These are phyloP conservation scores for Colletotrichum trifolii DNA, from an alignment of 2,329 filamentous ascomycete species.

Conservation along the genomic window DNA sequence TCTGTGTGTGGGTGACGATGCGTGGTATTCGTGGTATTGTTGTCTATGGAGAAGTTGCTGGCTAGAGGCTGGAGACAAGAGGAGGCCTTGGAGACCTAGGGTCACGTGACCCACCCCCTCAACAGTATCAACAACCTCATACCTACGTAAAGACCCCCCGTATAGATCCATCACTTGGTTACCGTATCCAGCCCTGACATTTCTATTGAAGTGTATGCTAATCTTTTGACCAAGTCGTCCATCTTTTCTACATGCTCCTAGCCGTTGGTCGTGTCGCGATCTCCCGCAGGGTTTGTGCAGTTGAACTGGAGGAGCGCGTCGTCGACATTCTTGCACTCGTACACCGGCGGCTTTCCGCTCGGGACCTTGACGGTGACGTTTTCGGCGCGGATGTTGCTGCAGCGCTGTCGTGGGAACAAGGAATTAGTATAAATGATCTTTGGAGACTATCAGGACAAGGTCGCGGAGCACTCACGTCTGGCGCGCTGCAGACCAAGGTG, in stretches of 20 bases:
- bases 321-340: conserved; percentile 55
- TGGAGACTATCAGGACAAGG: not conserved
- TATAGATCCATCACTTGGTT: no score
- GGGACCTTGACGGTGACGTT: conserved; percentile 60
- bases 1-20: no score
- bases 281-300: conserved; percentile 9
- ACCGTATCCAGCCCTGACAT: no score
- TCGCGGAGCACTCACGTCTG: conserved; percentile 39
- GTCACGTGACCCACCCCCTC: no score
- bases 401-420: conserved; percentile 39
- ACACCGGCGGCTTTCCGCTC: conserved; percentile 53
- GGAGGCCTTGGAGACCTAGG: no score
- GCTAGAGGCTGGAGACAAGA: no score
- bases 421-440: not conserved
- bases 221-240: no score
- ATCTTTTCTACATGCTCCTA: not conserved
- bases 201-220: no score
- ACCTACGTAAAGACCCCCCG: no score
- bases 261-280: conserved; percentile 6
- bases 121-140: no score
- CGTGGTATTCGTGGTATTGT: no score
- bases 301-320: conserved; percentile 21
- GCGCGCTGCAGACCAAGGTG: conserved; percentile 43
- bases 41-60: no score
- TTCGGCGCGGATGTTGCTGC: conserved; percentile 58